These are phyloP conservation scores for Gastrolobium bilobum DNA, from an alignment of 306 rosid genomes.

Conservation along the genomic window DNA sequence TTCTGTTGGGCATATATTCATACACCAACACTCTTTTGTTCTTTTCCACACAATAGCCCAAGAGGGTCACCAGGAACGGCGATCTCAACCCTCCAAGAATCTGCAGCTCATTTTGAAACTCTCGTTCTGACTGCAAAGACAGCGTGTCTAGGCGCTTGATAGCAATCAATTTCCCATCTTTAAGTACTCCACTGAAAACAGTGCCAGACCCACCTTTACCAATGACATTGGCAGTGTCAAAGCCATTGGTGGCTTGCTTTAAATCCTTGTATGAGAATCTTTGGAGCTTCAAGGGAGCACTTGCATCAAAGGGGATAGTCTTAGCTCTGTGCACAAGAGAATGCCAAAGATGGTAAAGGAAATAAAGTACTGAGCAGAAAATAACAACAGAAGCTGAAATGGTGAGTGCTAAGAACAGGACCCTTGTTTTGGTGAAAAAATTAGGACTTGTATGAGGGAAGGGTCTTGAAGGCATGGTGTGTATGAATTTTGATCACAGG, in stretches of 20 bases:
- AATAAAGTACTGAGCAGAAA: slow-evolving; percentile 75
- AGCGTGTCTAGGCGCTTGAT: slow-evolving; percentile 75
- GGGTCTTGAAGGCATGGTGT: slow-evolving; percentile 85
- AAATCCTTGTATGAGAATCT: slow-evolving; percentile 86
- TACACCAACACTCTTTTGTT: slow-evolving; percentile 77
- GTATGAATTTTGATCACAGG: slow-evolving; percentile 39
- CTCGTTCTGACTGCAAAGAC: slow-evolving; percentile 80
- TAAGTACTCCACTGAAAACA: slow-evolving; percentile 81
- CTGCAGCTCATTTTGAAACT: slow-evolving; percentile 95
- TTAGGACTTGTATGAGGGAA: slow-evolving; percentile 63
- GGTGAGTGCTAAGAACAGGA: slow-evolving; percentile 77
- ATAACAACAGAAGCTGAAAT: slow-evolving; percentile 84
- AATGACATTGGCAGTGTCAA: slow-evolving; percentile 73
- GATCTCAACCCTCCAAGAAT: slow-evolving; percentile 93
- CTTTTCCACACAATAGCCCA: slow-evolving; percentile 90
- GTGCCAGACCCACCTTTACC: slow-evolving; percentile 99
- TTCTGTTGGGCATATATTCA: slow-evolving; percentile 89
- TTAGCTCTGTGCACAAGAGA: slow-evolving; percentile 74
- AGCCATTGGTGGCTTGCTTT: slow-evolving; percentile 74
- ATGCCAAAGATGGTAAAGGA: slow-evolving; percentile 80
- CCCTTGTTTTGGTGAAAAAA: slow-evolving; percentile 70
- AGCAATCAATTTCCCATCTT: slow-evolving; percentile 80
- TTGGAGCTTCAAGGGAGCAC: slow-evolving; percentile 85
- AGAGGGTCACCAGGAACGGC: slow-evolving; percentile 82
- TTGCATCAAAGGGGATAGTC: slow-evolving; percentile 85